A percentile compares a stretch with the other conserved stretches of the same genome.
phyloP scores from a whole-genome alignment of 2,329 filamentous ascomycete species.

The Malbranchea cinnamomea region DNA sequence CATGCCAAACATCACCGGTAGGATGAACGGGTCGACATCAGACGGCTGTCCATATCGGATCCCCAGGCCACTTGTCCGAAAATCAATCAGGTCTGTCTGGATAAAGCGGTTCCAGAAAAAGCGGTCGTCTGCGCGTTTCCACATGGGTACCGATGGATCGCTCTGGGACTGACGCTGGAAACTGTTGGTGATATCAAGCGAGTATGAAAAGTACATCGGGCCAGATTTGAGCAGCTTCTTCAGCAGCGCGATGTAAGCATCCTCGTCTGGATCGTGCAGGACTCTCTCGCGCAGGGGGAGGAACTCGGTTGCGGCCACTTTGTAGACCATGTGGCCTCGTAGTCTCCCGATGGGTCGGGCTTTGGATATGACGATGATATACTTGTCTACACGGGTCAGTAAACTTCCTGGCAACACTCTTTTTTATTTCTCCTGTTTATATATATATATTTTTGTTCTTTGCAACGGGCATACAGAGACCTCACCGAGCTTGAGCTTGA shows the following conservation, averaged over 20 bases:
- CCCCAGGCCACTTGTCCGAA: constrained; percentile 45
- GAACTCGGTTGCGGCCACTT: constrained; percentile 78
- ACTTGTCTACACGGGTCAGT: constrained; percentile 51
- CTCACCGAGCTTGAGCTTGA: constrained; percentile 81
- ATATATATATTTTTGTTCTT: constrained; percentile 9
- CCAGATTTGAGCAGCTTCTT: constrained; percentile 67
- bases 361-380: constrained; percentile 93
- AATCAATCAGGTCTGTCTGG: constrained; percentile 80
- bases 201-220: constrained; percentile 97
- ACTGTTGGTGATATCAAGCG: constrained; percentile 87
- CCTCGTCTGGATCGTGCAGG: constrained; percentile 85
- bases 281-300: constrained; percentile 84
- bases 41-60: constrained; percentile 44
- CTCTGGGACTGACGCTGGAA: constrained; percentile 84
- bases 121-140: constrained; percentile 85
- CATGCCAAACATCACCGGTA: constrained; percentile 94
- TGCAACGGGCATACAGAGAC: background rate
- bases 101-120: constrained; percentile 99
- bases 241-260: constrained; percentile 71
- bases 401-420: too few relatives aligned
- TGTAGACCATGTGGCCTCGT: constrained; percentile 94
- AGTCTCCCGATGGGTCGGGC: constrained; percentile 78
- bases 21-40: constrained; percentile 75
- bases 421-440: too few relatives aligned
- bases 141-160: constrained; percentile 58